These are phyloP conservation scores for Gamsiella multidivaricata DNA, from an alignment of 192 early-diverging fungal genomes.

Conservation along the genomic window DNA sequence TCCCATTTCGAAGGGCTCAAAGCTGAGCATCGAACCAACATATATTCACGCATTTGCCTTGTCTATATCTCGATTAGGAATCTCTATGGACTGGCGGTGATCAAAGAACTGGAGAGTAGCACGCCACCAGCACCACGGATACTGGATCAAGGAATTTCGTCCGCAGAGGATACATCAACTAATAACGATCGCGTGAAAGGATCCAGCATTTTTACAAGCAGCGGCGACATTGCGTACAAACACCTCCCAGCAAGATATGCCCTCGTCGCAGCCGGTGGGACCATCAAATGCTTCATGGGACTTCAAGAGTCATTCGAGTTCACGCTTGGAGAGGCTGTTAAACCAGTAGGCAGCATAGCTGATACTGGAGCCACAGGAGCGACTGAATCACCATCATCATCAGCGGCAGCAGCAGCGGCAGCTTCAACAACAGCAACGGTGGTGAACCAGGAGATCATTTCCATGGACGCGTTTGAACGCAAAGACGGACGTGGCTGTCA, in stretches of 20 bases:
- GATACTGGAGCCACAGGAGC: not conserved
- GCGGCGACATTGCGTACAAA: conserved; percentile 4
- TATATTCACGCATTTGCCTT: too few relatives aligned
- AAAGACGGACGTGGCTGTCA: conserved; percentile 45
- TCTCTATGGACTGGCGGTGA: conserved; percentile 41
- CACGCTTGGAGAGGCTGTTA: conserved; percentile 5
- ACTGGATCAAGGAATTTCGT: too few relatives aligned
- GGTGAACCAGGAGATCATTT: conserved; percentile 36
- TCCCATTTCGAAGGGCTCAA: too few relatives aligned
- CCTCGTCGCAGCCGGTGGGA: conserved; percentile 32
- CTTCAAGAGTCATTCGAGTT: conserved; percentile 40
- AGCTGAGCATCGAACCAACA: too few relatives aligned
- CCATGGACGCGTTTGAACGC: conserved; percentile 48
- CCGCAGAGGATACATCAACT: not conserved
- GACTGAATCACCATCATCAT: not conserved
- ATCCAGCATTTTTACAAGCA: conserved; percentile 28
- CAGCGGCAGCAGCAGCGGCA: not conserved
- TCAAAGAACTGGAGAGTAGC: conserved; percentile 29
- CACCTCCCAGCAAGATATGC: conserved; percentile 39
- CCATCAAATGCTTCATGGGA: conserved; percentile 35
- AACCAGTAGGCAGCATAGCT: not conserved
- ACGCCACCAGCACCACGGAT: not conserved
- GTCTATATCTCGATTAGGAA: conserved; percentile 22
- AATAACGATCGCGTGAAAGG: too few relatives aligned
- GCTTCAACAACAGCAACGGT: not conserved